A percentile compares a stretch with the other conserved stretches of the same genome.
Conservation (phyloP, 345 rosid species). For the Rubroshorea leprosula region DNA sequence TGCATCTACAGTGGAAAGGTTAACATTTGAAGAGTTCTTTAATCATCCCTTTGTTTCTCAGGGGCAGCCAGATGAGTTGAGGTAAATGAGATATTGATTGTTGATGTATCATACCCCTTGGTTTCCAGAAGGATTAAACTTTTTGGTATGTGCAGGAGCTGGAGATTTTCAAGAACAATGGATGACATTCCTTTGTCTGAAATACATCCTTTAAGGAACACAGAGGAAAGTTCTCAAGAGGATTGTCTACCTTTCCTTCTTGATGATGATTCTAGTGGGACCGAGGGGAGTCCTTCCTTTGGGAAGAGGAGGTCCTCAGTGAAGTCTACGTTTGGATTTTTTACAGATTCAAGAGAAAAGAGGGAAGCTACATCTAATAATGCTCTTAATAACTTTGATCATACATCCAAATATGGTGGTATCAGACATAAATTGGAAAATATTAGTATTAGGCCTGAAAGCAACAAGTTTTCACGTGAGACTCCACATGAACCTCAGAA, state of each 20-base stretch:
- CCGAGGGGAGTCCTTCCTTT: constrained; percentile 70
- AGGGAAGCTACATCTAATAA: constrained; percentile 39
- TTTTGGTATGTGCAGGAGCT: constrained; percentile 37
- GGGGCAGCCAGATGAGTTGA: constrained; percentile 41
- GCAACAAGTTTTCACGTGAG: constrained; percentile 33
- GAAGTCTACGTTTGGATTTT: constrained; percentile 47
- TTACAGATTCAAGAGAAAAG: constrained; percentile 35
- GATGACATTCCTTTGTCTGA: constrained; percentile 49
- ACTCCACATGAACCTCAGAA: constrained; percentile 36
- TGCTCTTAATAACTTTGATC: constrained; percentile 32
- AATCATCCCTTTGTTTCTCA: constrained; percentile 74
- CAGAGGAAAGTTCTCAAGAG: constrained; percentile 64
- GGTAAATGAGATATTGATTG: constrained; percentile 37
- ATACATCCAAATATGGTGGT: constrained; percentile 35
- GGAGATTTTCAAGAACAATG: constrained; percentile 32
- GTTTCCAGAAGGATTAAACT: constrained; percentile 22
- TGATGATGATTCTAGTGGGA: constrained; percentile 78
- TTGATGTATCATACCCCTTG: constrained; percentile 6
- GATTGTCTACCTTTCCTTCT: constrained; percentile 80
- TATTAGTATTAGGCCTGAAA: constrained; percentile 35
- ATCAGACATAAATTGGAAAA: constrained; percentile 32
- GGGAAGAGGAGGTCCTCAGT: constrained; percentile 38
- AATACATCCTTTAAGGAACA: constrained; percentile 40
- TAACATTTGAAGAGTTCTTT: constrained; percentile 94
- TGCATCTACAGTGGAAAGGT: constrained; percentile 70